Conservation (phyloP, 352 stramenopile genomes). For the Elongisporangium senticosum region DNA sequence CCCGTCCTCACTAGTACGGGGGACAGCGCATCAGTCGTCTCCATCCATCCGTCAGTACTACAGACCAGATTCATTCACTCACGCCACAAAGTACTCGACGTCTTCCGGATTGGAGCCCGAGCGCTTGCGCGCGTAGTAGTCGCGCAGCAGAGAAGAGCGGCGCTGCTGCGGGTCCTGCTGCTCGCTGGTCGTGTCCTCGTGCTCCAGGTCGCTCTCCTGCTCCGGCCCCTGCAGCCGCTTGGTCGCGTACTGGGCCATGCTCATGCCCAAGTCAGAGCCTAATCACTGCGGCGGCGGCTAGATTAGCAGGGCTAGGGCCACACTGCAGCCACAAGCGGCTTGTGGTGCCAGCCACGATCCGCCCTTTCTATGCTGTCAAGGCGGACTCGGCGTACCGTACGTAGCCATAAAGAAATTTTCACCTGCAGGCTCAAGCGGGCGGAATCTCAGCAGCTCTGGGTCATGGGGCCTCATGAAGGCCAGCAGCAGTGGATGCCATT, state of each 20-base stretch:
- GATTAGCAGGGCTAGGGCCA: neutral
- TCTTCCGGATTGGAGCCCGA: neutral
- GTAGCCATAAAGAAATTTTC: neutral
- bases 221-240: neutral
- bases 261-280: neutral
- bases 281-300: neutral
- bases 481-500: too few relatives aligned
- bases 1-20: slow-evolving; percentile 44
- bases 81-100: neutral
- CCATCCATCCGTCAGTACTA: neutral
- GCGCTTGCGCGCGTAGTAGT: neutral
- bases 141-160: neutral
- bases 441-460: too few relatives aligned
- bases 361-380: neutral
- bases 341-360: neutral
- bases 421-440: neutral
- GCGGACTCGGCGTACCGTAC: neutral
- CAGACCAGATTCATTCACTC: neutral
- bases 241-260: neutral
- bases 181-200: neutral
- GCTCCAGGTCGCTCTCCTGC: neutral
- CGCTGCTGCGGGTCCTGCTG: neutral
- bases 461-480: too few relatives aligned
- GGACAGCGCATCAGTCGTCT: neutral
- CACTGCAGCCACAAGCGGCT: neutral